Evolutionary conservation across 2,329 filamentous ascomycete genomes (phyloP).

Genomic region (Eutypa lata): DNA sequence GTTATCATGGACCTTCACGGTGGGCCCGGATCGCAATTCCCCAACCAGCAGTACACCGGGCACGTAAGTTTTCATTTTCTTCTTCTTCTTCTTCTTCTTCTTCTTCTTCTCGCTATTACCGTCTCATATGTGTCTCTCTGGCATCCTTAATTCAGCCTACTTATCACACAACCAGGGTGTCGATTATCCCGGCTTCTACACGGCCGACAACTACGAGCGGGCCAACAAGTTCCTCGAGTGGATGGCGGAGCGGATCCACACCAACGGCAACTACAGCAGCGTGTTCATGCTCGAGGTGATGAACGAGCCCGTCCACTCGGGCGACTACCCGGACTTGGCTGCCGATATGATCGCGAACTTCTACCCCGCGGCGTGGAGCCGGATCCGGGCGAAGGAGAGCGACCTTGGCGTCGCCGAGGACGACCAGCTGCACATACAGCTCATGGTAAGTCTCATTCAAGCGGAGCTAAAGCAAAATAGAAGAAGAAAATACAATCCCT

Average conservation of each 20-base stretch:
- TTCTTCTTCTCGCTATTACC: no score
- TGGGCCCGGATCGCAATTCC: conserved; percentile 40
- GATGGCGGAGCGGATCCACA: conserved; percentile 45
- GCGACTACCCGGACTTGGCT: conserved; percentile 23
- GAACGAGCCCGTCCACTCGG: conserved; percentile 42
- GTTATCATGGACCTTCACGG: conserved; percentile 50
- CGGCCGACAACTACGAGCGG: conserved; percentile 46
- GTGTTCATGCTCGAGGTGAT: conserved; percentile 50
- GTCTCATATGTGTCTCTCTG: no score
- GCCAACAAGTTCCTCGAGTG: conserved; percentile 45
- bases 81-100: neutral
- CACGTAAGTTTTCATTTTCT: conserved; percentile 8
- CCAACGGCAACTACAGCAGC: conserved; percentile 39
- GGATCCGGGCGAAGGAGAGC: conserved; percentile 42
- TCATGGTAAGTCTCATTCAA: conserved; percentile 26
- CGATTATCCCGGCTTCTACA: conserved; percentile 42
- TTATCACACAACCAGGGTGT: neutral
- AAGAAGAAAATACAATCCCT: no score
- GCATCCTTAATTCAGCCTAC: no score
- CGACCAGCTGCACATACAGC: conserved; percentile 44
- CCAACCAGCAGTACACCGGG: conserved; percentile 41
- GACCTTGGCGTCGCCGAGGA: conserved; percentile 32
- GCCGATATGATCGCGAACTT: conserved; percentile 36
- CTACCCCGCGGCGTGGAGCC: conserved; percentile 42
- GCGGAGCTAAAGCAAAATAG: no score